Conservation (phyloP, 768 basidiomycete species). For the Suillus lakei region DNA sequence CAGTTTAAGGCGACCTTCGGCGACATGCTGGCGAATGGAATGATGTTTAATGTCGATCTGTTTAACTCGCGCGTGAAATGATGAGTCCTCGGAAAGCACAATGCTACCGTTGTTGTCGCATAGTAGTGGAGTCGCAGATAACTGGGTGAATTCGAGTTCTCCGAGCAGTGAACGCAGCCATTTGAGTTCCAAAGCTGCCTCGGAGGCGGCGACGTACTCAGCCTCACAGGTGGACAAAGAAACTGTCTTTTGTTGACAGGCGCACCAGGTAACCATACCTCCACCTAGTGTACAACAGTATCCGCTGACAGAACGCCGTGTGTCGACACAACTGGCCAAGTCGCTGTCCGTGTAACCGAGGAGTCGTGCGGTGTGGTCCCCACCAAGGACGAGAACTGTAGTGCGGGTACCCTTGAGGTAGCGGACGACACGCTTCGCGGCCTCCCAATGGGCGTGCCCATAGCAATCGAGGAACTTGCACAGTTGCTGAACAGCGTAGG, state of each 20-base stretch:
- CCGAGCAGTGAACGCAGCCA: slow-evolving; percentile 36
- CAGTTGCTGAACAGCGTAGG: too few species aligned
- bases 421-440: slow-evolving; percentile 19
- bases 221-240: slow-evolving; percentile 47
- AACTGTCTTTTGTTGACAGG: slow-evolving; percentile 42
- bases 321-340: slow-evolving; percentile 31
- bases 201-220: slow-evolving; percentile 45
- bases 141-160: slow-evolving; percentile 15
- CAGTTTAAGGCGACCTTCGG: slow-evolving; percentile 26
- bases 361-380: slow-evolving; percentile 12
- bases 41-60: slow-evolving; percentile 49
- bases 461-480: too few species aligned
- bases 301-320: slow-evolving; percentile 23
- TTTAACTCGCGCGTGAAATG: slow-evolving; percentile 44
- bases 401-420: slow-evolving; percentile 14
- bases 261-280: slow-evolving; percentile 34
- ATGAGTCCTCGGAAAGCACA: slow-evolving; percentile 37
- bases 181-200: slow-evolving; percentile 39
- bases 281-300: slow-evolving; percentile 28
- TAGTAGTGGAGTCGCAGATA: slow-evolving; percentile 19
- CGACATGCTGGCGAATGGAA: slow-evolving; percentile 40
- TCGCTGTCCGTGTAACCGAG: slow-evolving; percentile 30
- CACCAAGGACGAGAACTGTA: slow-evolving; percentile 7
- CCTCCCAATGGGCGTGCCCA: slow-evolving; percentile 25
- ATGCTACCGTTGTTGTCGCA: slow-evolving; percentile 46